Percentiles rank a stretch among this genome's conserved stretches.
phyloP scores from a whole-genome alignment of 2,329 filamentous ascomycete species.

The Aspergillus sp. region DNA sequence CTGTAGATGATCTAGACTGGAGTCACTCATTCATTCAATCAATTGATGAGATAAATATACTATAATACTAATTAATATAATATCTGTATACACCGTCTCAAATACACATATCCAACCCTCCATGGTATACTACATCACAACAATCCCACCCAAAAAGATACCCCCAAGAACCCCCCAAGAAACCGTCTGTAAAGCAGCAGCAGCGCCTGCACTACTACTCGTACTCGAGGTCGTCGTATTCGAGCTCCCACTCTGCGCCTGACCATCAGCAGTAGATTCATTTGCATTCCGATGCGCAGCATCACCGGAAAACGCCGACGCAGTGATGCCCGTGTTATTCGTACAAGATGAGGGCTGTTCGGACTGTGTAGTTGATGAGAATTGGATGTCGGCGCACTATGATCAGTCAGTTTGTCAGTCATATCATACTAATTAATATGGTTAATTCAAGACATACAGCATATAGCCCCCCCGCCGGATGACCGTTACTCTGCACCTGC shows the following conservation, averaged over 20 bases:
- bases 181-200: slow-evolving; percentile 27
- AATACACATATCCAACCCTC: not conserved
- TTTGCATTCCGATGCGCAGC: slow-evolving; percentile 41
- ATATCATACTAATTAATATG: too few relatives aligned
- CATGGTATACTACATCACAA: slow-evolving; percentile 20
- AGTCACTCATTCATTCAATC: too few relatives aligned
- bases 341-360: slow-evolving; percentile 48
- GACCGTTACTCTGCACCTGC: slow-evolving; percentile 63
- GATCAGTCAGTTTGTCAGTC: not conserved
- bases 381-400: slow-evolving; percentile 69
- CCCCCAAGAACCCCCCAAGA: slow-evolving; percentile 34
- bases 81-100: too few relatives aligned
- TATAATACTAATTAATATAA: not conserved
- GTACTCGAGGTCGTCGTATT: slow-evolving; percentile 4
- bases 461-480: slow-evolving; percentile 59
- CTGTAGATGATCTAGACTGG: too few relatives aligned
- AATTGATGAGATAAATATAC: too few relatives aligned
- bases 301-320: slow-evolving; percentile 36
- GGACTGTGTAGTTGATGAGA: slow-evolving; percentile 50
- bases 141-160: slow-evolving; percentile 26
- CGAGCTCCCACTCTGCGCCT: slow-evolving; percentile 23
- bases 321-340: slow-evolving; percentile 54
- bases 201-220: slow-evolving; percentile 25
- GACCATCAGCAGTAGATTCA: slow-evolving; percentile 30
- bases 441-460: slow-evolving; percentile 44